Evolutionary conservation across 106 monocot genomes (phyloP), one percentile per base, ranked within the genome.

Genomic region (Apostasia ramifera): DNA sequence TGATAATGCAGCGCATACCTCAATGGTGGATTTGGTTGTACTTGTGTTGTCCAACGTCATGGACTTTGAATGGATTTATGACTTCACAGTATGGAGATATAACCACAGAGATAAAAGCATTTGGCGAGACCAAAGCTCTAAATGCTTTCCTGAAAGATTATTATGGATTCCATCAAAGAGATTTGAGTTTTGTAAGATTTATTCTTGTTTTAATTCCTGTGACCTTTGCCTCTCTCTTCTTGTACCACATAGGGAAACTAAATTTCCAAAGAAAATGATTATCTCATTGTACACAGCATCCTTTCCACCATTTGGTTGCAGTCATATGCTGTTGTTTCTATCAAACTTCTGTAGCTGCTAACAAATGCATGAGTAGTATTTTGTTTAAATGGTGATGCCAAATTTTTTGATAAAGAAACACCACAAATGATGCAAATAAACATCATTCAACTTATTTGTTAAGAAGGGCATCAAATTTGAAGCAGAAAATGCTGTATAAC

Each of bases 1-100:
- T 14, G 13, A 56, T 56, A 0, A n/a, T 47, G 55, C 77, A 77
- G 70, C 53, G 56, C 55, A 56, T 77, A 4, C 77, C 69, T 12
- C 55, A 62, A 63, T 77, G 70, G 70, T 77, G 77, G 77, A 48
- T 77, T 39, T 77, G 77, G 70, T 48, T 54, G 39, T 77, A 70
- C 63, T 47, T 8, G 6, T 48, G 63, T 10, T 47, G 55, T 63
- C 70, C 76, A 43, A 46, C 47, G 5, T 62, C 76, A 13, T 76
- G 76, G 70, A 63, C 44, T 2, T 40, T 76, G 8, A 76, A 43
- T 44, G 70, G 69, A 5, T 14, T 69, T 12, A 8, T 76, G 48
- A 76, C 76, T 63, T 76, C 76, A 56, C 76, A 70, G 48, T 76
- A 76, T 40, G 70, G 76, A 2, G 76, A 76, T 47, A 7, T 70